Conservation (phyloP, 768 basidiomycete genomes). For the Kwoniella sp. region DNA sequence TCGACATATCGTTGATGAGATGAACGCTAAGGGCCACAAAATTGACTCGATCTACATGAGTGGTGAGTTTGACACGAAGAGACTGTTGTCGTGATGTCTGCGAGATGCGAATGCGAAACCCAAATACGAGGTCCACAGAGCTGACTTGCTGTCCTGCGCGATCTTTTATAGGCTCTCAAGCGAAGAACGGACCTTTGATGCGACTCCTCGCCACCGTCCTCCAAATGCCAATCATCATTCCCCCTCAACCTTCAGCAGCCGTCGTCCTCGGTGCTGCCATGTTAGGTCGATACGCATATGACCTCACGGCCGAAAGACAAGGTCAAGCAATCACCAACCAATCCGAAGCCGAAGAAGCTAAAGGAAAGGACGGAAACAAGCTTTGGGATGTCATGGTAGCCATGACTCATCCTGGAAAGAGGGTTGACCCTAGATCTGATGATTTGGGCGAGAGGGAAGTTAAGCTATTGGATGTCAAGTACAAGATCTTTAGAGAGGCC, state of each 20-base stretch:
- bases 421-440: slow-evolving; percentile 68
- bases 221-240: slow-evolving; percentile 77
- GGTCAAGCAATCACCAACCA: slow-evolving; percentile 57
- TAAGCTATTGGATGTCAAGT: slow-evolving; percentile 83
- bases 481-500: slow-evolving; percentile 83
- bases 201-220: slow-evolving; percentile 84
- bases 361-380: slow-evolving; percentile 63
- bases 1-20: slow-evolving; percentile 84
- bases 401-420: slow-evolving; percentile 83
- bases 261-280: slow-evolving; percentile 93
- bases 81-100: too few species aligned
- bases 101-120: too few species aligned
- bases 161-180: slow-evolving; percentile 72
- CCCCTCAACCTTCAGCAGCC: slow-evolving; percentile 71
- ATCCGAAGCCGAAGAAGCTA: slow-evolving; percentile 53
- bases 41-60: slow-evolving; percentile 86
- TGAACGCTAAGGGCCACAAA: slow-evolving; percentile 82
- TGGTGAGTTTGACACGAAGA: slow-evolving; percentile 51
- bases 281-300: slow-evolving; percentile 83
- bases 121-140: too few species aligned
- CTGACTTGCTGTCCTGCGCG: too few species aligned
- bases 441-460: slow-evolving; percentile 68
- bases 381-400: slow-evolving; percentile 96
- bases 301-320: slow-evolving; percentile 56
- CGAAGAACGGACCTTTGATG: slow-evolving; percentile 86